These are phyloP conservation scores for Alnus rubra DNA, from an alignment of 306 rosid species.

Conservation along the genomic window DNA sequence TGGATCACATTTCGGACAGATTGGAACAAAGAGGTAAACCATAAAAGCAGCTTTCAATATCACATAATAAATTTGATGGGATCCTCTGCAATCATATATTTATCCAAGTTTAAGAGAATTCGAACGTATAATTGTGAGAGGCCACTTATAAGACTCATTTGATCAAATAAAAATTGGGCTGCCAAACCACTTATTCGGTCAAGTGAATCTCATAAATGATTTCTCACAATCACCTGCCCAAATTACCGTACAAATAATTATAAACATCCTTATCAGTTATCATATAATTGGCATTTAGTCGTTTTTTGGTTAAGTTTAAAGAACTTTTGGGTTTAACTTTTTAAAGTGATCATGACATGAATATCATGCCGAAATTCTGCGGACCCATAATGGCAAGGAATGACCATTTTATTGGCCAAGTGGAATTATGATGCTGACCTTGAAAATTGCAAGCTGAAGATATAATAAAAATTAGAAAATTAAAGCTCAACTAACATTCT, in stretches of 20 bases:
- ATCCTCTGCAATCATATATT: too few relatives aligned
- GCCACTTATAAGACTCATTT: too few relatives aligned
- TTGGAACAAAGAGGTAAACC: constrained; percentile 39
- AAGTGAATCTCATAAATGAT: too few relatives aligned
- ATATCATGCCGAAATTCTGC: neutral
- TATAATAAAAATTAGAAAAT: neutral
- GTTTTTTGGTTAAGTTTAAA: neutral
- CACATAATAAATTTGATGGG: too few relatives aligned
- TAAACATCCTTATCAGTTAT: too few relatives aligned
- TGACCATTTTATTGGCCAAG: neutral
- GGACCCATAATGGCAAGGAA: neutral
- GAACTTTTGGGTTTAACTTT: neutral
- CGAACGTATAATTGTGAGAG: too few relatives aligned
- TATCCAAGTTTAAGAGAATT: too few relatives aligned
- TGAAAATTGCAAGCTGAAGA: neutral
- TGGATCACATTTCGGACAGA: constrained; percentile 46
- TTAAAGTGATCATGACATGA: neutral
- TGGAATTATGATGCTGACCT: neutral
- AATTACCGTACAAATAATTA: too few relatives aligned
- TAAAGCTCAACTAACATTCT: neutral
- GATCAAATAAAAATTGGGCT: too few relatives aligned
- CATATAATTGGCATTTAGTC: neutral
- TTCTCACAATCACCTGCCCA: too few relatives aligned
- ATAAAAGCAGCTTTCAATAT: too few relatives aligned
- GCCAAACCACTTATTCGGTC: too few relatives aligned